Base-by-base conservation (phyloP, 2,329 filamentous ascomycete genomes). In the Colletotrichum orbiculare region DNA sequence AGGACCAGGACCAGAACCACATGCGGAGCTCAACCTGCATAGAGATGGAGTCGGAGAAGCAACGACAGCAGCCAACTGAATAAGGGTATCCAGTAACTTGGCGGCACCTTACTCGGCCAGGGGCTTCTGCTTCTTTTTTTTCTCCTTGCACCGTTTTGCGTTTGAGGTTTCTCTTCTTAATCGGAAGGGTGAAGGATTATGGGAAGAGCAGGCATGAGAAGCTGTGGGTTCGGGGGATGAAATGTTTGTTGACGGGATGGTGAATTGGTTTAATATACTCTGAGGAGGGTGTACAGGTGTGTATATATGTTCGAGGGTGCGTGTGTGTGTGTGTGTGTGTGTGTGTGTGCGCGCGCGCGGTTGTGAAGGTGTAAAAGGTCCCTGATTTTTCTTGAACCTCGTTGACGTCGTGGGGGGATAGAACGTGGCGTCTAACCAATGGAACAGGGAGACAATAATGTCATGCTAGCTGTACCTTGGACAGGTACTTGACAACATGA, bases 1-100 rank as follows among this genome's bases (percentile, higher is more conserved):
- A 64, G 60, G 43, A 62, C 62, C 53, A 64, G 48, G 43, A 60
- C 54, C 48, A 64, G 60, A 45, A 62, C 62, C 53, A 54, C 60
- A 59, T 65, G 64, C 64, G 60, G 64, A 66, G 63, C 52, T 39
- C 42, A 53, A 62, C 58, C 59, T 66, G 63, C 63, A 63, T 57
- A 13, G 47, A 42, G 53, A 66, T 63, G 59, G 63, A 66, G 63
- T 54, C 59, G 58, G 60, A 65, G 58, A 57, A 62, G 64, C 43
- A 66, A 65, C 34, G 48, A 55, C 54, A 41, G 54, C 47, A 56
- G 52, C 63, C 62, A 56, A 62, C 62, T 46, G 46, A 65, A 52
- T 56, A 53, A 62, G 58, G 58, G 62, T 34, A 58, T 15, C 38
- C 15, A 17, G 43, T 15, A 12, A 15, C 13, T 43, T 8, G 13